Base-by-base conservation (phyloP, 176 grass and related monocot genomes). In the Rhynchospora pubera region DNA sequence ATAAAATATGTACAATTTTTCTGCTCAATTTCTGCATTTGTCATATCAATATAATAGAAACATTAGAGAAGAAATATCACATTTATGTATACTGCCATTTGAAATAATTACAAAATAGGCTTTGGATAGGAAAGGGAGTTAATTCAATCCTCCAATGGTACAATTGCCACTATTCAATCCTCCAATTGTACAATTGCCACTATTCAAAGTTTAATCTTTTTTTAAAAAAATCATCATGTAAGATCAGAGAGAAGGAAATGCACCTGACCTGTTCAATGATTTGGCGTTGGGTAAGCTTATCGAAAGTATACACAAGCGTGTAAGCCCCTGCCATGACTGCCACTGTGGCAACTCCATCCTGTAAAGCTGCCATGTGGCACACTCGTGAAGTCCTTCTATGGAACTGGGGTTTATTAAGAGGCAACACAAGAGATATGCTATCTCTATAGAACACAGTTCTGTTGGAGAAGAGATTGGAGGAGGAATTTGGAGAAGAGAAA, bases 1-100 rank as follows among this genome's bases (percentile, higher is more conserved):
- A 95, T 12, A 99, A 87, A 45, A 99, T 89, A 72, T 99, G 92
- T 5, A 99, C 92, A 19, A 89, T 26, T 84, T 99, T 98, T 80
- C 96, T 95, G 85, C 96, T 99, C 85, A 99, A 79, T 26, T 69
- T 95, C 96, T 95, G 92, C 21, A 79, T 77, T 85, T n/a, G 22
- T 16, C 60, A 48, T 61, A 43, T 44, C 6, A 43, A 61, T 68
- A 75, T 4, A 57, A 9, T 6, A 72, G 50, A 61, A 42, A 76
- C 24, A 74, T 75, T 10, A 84, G 47, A 55, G 62, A 74, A 83
- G 62, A 74, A 83, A 47, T 16, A 21, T 43, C 3, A 62, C 4
- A 59, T 8, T 32, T 14, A 86, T 18, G 10, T 34, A 26, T 28
- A 42, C 5, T 22, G 62, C 34, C 8, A 7, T 62, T 62, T 9